These are phyloP conservation scores for Coemansia guatemalensis DNA, from an alignment of 192 early-diverging fungal genomes.

Conservation along the genomic window DNA sequence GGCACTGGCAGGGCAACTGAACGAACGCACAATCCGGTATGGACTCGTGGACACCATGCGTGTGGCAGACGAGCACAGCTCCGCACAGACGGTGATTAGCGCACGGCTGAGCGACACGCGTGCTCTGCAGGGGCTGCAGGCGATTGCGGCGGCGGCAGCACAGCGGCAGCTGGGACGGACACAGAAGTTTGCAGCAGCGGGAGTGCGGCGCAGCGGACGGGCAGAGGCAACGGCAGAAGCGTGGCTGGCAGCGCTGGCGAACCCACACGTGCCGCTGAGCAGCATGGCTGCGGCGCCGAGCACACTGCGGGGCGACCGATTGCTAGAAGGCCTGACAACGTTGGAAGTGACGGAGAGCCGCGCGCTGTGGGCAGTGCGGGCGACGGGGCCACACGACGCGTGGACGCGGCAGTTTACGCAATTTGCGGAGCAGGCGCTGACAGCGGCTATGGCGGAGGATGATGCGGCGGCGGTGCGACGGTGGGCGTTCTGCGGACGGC, in stretches of 20 bases:
- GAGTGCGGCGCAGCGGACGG: conserved; percentile 21
- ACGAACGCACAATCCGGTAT: conserved; percentile 62
- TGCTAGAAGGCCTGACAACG: conserved; percentile 58
- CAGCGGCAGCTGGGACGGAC: conserved; percentile 39
- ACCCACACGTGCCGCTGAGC: conserved; percentile 43
- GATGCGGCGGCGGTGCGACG: background rate
- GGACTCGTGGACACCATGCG: conserved; percentile 60
- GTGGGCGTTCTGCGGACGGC: conserved; percentile 34
- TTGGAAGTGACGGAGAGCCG: conserved; percentile 61
- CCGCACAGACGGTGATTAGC: conserved; percentile 37
- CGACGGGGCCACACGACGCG: conserved; percentile 61
- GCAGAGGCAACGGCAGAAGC: conserved; percentile 39
- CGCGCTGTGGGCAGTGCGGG: conserved; percentile 71
- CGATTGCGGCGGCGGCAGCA: conserved; percentile 38
- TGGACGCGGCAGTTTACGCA: conserved; percentile 49
- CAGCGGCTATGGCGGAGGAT: conserved; percentile 3
- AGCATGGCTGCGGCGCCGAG: conserved; percentile 34
- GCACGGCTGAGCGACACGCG: conserved; percentile 45
- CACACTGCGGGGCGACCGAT: conserved; percentile 59
- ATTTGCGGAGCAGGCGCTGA: conserved; percentile 35
- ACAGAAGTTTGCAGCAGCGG: background rate
- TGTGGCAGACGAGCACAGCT: conserved; percentile 41
- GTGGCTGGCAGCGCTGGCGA: conserved; percentile 43
- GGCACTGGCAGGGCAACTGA: conserved; percentile 56
- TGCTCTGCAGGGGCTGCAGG: conserved; percentile 39